Conservation (phyloP, 2,329 filamentous ascomycete species). For the Colletotrichum acutatum region DNA sequence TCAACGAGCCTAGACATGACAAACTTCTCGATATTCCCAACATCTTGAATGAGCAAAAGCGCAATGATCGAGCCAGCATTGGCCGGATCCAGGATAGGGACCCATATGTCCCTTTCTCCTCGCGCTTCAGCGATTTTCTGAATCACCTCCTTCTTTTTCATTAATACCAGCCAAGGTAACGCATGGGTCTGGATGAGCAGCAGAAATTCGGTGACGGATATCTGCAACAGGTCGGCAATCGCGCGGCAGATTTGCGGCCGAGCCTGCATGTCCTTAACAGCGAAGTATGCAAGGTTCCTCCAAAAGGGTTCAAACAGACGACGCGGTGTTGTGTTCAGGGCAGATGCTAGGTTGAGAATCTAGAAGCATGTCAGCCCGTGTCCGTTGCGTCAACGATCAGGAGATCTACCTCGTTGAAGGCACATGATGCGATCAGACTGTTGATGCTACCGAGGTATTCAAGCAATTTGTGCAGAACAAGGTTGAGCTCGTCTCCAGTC, state of each 20-base stretch:
- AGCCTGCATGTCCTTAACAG: slow-evolving; percentile 82
- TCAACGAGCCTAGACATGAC: slow-evolving; percentile 76
- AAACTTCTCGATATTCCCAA: slow-evolving; percentile 68
- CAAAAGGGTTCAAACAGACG: slow-evolving; percentile 88
- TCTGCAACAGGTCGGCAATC: slow-evolving; percentile 83
- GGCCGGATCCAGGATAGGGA: slow-evolving; percentile 62
- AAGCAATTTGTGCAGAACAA: slow-evolving; percentile 84
- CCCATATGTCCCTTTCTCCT: slow-evolving; percentile 72
- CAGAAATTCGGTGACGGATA: slow-evolving; percentile 80
- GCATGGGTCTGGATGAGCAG: slow-evolving; percentile 82
- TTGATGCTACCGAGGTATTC: slow-evolving; percentile 90
- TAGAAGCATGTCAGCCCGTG: slow-evolving; percentile 29
- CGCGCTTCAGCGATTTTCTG: slow-evolving; percentile 83
- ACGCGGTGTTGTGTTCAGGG: slow-evolving; percentile 69
- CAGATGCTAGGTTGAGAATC: slow-evolving; percentile 77
- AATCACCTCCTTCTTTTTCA: slow-evolving; percentile 81
- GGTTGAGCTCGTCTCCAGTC: slow-evolving; percentile 84
- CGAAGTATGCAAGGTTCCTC: slow-evolving; percentile 83
- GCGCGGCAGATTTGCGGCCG: slow-evolving; percentile 85
- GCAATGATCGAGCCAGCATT: slow-evolving; percentile 70
- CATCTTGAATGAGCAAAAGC: slow-evolving; percentile 68
- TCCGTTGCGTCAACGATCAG: background rate
- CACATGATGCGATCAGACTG: slow-evolving; percentile 80
- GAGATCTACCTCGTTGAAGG: slow-evolving; percentile 78
- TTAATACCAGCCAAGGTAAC: slow-evolving; percentile 86